Base-by-base conservation (phyloP, 2,329 filamentous ascomycete genomes). In the Fusarium sublunatum region DNA sequence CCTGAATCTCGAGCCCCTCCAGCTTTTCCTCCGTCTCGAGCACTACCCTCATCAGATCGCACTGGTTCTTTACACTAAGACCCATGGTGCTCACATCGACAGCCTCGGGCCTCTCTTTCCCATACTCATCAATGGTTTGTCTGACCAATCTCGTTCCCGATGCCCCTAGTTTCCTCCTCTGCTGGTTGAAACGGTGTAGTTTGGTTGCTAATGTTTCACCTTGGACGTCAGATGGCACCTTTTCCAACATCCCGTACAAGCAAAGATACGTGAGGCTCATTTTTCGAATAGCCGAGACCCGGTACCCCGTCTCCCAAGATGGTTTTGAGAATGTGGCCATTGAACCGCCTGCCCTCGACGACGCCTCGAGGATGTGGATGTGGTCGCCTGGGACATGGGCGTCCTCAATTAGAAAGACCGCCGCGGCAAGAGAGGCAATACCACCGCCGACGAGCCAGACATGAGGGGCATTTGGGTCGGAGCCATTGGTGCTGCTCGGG, bases 371-470 rank as follows among this genome's bases (percentile, higher is more conserved):
- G 29, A 71, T 68, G 46, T 71, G 69, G 11, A 71, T 71, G 39
- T 64, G 69, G 34, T 56, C 52, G 5, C 69, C 69, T 0, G 69
- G 69, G 5, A 71, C 61, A 19, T 64, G 64, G 4, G 58, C 69
- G 51, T 71, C 69, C 24, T 71, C 63, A 12, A 71, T 69, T 11
- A 71, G 40, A 26, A 69, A 71, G 8, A 71, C 53, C 3, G 69
- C 69, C 5, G 69, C 69, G 22, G 69, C 69, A 11, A 71, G 57
- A 4, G 69, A 70, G 7, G 69, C 63, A 29, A 71, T 71, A 6
- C 69, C 69, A 19, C 69, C 69, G 11, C 69, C 69, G n/a, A 71
- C 68, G 24, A 71, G 69, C 67, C 67, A 71, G 5, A 71, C 55
- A 49, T 71, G 54, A 32, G 66, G 62, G 2, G 40, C 28, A 6